These are phyloP conservation scores for Rhizopus sp. DNA, from an alignment of 371 early-diverging fungal genomes.

Conservation along the genomic window DNA sequence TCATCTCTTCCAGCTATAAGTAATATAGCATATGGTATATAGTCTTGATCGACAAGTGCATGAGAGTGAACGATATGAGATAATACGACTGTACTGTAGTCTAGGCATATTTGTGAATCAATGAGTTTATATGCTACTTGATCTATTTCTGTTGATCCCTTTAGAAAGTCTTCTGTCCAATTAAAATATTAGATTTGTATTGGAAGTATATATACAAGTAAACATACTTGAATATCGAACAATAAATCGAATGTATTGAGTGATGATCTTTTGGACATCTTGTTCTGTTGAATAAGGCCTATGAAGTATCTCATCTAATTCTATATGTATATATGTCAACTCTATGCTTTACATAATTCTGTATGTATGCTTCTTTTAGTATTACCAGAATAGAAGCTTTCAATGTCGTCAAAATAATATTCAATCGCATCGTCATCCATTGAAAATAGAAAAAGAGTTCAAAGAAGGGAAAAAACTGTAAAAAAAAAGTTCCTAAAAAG, in stretches of 20 bases:
- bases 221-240: slow-evolving; percentile 39
- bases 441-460: neutral
- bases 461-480: slow-evolving; percentile 14
- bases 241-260: slow-evolving; percentile 44
- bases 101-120: slow-evolving; percentile 64
- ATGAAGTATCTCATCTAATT: slow-evolving; percentile 52
- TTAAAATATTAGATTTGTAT: neutral
- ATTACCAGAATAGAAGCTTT: slow-evolving; percentile 55
- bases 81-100: slow-evolving; percentile 59
- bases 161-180: slow-evolving; percentile 53
- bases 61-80: slow-evolving; percentile 54
- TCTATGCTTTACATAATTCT: too few species aligned
- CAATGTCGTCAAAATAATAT: slow-evolving; percentile 46
- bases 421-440: slow-evolving; percentile 43
- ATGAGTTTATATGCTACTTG: slow-evolving; percentile 65
- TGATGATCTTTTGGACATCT: slow-evolving; percentile 38
- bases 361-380: neutral
- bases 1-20: slow-evolving; percentile 34
- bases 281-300: slow-evolving; percentile 35
- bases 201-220: neutral
- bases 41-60: slow-evolving; percentile 55
- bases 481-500: slow-evolving; percentile 1
- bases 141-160: slow-evolving; percentile 49
- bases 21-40: slow-evolving; percentile 20
- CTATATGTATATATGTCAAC: slow-evolving; percentile 20